Conservation (phyloP, 2,329 filamentous ascomycete genomes). For the Seiridium unicorne region DNA sequence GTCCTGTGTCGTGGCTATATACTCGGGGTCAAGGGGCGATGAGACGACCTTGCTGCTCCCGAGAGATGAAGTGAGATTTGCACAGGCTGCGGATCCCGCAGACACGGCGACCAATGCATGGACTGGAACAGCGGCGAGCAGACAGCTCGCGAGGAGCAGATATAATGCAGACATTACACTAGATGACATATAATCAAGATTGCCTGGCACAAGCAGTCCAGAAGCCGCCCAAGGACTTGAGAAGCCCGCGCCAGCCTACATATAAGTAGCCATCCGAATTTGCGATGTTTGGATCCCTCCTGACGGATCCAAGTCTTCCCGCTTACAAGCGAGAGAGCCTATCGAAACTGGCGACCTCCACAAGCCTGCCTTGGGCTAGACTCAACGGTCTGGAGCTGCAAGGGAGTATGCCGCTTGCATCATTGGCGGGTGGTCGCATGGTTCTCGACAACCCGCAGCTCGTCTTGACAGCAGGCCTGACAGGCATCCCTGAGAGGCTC, state of each 20-base stretch:
- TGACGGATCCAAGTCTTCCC: not conserved
- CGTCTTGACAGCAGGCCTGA: not conserved
- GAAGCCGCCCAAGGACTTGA: too few species aligned
- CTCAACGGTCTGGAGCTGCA: not conserved
- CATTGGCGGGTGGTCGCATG: not conserved
- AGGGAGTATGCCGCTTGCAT: not conserved
- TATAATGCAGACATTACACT: not conserved
- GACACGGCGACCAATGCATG: not conserved
- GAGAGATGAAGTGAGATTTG: conserved; percentile 6
- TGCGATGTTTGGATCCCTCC: too few species aligned
- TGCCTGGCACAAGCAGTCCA: too few species aligned
- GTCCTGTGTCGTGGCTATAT: conserved; percentile 17
- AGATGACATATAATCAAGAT: too few species aligned
- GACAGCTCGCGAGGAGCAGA: not conserved
- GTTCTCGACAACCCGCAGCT: not conserved
- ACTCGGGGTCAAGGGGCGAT: conserved; percentile 14
- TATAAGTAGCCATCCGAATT: not conserved
- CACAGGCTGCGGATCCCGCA: conserved; percentile 3
- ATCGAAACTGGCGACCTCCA: too few species aligned
- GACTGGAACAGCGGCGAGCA: not conserved
- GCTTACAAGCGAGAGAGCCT: not conserved
- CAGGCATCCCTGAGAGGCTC: too few species aligned
- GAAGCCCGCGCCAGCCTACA: too few species aligned
- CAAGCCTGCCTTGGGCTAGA: not conserved
- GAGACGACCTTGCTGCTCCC: conserved; percentile 11